phyloP scores from a whole-genome alignment of 2,329 filamentous ascomycete species.

The Chrysosphaeria jannelii region DNA sequence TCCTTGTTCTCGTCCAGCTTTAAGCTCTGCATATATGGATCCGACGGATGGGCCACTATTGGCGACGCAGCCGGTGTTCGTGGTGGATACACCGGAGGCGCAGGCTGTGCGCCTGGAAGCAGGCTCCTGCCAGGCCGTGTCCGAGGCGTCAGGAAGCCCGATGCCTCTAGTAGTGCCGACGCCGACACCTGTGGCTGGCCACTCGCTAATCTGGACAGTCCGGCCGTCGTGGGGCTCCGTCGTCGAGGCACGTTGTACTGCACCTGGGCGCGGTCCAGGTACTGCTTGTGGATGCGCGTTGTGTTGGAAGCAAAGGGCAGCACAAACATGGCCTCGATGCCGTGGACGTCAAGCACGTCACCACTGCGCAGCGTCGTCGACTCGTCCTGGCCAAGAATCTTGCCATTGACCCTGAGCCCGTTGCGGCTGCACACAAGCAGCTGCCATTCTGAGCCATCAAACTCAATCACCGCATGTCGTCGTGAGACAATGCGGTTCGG shows the following conservation, averaged over 20 bases:
- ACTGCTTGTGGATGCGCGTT: slow-evolving; percentile 35
- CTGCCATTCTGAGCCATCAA: slow-evolving; percentile 49
- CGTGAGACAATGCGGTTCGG: slow-evolving; percentile 59
- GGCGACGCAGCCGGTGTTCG: slow-evolving; percentile 27
- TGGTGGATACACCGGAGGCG: slow-evolving; percentile 27
- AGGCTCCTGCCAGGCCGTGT: too few species aligned
- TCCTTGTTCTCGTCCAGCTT: slow-evolving; percentile 64
- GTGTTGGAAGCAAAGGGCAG: slow-evolving; percentile 43
- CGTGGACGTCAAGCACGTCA: slow-evolving; percentile 70
- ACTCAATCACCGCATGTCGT: slow-evolving; percentile 45
- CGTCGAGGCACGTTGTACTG: too few species aligned
- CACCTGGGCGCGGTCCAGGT: slow-evolving; percentile 30
- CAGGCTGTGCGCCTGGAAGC: too few species aligned
- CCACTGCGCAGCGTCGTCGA: slow-evolving; percentile 47
- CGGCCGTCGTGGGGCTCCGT: too few species aligned
- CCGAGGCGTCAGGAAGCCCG: too few species aligned
- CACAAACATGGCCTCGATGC: slow-evolving; percentile 96
- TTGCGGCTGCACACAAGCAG: slow-evolving; percentile 76
- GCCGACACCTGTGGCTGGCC: slow-evolving; percentile 14
- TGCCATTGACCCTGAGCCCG: slow-evolving; percentile 58
- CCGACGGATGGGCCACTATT: slow-evolving; percentile 17
- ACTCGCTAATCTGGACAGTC: too few species aligned
- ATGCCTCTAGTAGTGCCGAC: too few species aligned
- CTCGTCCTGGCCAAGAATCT: slow-evolving; percentile 27
- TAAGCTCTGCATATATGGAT: slow-evolving; percentile 49